phyloP scores from a whole-genome alignment of 1,284 basidiomycete genomes.

The Pseudozyma sp. region DNA sequence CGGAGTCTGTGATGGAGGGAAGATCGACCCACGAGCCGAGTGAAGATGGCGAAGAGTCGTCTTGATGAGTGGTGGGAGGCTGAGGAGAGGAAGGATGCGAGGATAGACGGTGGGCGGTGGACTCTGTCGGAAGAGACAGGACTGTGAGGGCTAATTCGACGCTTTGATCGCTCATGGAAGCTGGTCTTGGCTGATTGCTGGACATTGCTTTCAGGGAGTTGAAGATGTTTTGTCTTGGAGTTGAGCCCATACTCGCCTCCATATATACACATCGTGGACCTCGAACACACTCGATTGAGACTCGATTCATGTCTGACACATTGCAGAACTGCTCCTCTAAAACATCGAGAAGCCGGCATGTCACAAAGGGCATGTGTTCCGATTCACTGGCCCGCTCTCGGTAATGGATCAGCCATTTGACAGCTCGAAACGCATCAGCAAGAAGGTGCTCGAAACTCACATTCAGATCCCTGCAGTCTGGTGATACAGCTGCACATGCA shows the following conservation, averaged over 20 bases:
- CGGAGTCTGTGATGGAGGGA: neutral
- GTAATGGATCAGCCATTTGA: conserved; percentile 1
- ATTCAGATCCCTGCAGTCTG: conserved; percentile 5
- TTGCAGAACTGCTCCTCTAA: no score
- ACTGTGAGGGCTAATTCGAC: conserved; percentile 8
- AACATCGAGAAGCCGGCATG: neutral
- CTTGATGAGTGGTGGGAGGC: neutral
- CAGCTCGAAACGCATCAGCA: neutral
- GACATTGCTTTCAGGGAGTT: neutral
- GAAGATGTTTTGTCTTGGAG: neutral
- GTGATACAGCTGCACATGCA: neutral
- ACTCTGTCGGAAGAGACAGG: conserved; percentile 6
- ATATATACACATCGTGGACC: no score
- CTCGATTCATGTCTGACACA: no score
- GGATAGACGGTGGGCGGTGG: neutral
- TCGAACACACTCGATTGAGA: no score
- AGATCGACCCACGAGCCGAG: conserved; percentile 11
- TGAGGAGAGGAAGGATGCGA: neutral
- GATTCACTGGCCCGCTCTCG: neutral
- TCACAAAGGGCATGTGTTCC: neutral
- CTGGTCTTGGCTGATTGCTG: neutral
- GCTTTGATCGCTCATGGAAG: neutral
- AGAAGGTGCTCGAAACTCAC: conserved; percentile 5
- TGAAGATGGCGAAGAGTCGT: conserved; percentile 2
- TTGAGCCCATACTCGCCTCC: no score